Evolutionary conservation across 148 eudicot genomes (phyloP), one percentile per base, ranked within the genome.

Genomic region (Rhododendron simsii): DNA sequence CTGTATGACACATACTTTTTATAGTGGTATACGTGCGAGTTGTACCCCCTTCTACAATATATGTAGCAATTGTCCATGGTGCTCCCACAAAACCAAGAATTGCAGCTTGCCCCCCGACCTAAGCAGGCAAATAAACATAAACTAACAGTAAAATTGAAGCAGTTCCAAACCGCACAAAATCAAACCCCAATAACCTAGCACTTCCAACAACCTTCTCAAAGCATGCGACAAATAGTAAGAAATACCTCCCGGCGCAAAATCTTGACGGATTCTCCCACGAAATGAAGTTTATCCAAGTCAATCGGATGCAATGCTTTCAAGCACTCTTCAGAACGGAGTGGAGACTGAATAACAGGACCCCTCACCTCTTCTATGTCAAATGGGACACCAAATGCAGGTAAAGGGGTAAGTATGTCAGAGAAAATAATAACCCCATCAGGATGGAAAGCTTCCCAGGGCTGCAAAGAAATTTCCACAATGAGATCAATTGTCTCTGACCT

Each of bases 401-500:
- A 88, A 82, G 99, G 99, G 82, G 99, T 97, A 76, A 97, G 99
- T 78, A 97, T 97, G 89, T 97, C 99, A 80, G 99, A 97, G 92
- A 97, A 97, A 84, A 97, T 93, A 81, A 97, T 97, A 71, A 97
- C 99, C 79, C 99, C 99, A 82, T 97, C 99, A 79, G 99, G 99
- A 50, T 82, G 95, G 87, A 97, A 97, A 85, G 99, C 96, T 92
- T 97, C 89, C 99, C 99, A 95, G 57, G 99, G 99, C 95, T 95
- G 99, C 96, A 97, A 93, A 88, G 99, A 97, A 90, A 97, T 97
- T 93, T 95, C 91, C 91, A 97, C 98, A 88, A 97, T 97, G 91
- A 97, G 99, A 93, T 97, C 99, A 83, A 96, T 95, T 87, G 95
- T 97, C 94, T 97, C 99, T 84, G 99, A 97, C 90, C 99, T 94